phyloP scores from a whole-genome alignment of 164 flowering plant genomes.

The Cinnamomum micranthum region DNA sequence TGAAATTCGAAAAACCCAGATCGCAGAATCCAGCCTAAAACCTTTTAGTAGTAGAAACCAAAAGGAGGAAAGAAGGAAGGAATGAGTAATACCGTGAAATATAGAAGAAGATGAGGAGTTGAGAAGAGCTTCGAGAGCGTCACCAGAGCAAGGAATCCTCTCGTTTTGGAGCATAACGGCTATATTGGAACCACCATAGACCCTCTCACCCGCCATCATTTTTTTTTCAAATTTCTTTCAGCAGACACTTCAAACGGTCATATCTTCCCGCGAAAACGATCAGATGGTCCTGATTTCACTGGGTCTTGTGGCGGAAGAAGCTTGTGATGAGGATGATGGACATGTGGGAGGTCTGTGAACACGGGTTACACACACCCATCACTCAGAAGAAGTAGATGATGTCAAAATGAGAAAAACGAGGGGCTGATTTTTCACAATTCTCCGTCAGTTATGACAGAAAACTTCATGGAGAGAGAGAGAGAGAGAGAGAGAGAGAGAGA shows the following conservation, averaged over 20 bases:
- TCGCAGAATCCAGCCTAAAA: neutral
- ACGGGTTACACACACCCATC: conserved; percentile 60
- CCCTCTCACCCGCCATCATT: conserved; percentile 43
- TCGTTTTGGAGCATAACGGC: conserved; percentile 36
- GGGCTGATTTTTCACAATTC: neutral
- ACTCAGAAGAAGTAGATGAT: conserved; percentile 35
- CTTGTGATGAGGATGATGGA: conserved; percentile 87
- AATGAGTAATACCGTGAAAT: conserved; percentile 35
- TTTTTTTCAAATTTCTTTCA: neutral
- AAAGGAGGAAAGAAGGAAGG: neutral
- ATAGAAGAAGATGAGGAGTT: conserved; percentile 44
- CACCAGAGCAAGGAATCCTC: conserved; percentile 31
- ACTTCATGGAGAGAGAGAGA: neutral
- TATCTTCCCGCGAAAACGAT: neutral
- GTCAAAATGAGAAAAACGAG: neutral
- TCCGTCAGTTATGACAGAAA: conserved; percentile 10
- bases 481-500: conserved; percentile 9
- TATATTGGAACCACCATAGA: conserved; percentile 26
- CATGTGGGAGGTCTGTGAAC: conserved; percentile 74
- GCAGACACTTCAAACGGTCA: neutral
- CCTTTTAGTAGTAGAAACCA: neutral
- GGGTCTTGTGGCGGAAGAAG: conserved; percentile 76
- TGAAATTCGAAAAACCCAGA: conserved; percentile 3
- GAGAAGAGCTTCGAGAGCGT: conserved; percentile 42
- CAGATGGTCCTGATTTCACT: neutral